These are phyloP conservation scores for Rhizophora mangle DNA, from an alignment of 345 rosid genomes.

Conservation along the genomic window DNA sequence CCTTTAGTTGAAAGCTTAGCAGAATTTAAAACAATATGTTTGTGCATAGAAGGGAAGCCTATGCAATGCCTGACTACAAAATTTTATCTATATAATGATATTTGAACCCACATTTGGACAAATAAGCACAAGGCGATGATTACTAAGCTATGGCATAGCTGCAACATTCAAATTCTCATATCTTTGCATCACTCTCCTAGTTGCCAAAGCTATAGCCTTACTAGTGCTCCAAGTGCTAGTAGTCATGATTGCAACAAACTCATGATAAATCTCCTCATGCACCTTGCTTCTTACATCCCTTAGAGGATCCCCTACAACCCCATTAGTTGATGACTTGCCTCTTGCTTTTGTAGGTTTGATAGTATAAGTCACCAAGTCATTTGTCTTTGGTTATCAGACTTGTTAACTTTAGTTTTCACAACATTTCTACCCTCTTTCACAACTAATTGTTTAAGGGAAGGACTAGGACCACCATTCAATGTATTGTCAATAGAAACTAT, in stretches of 20 bases:
- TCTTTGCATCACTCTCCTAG: conserved; percentile 85
- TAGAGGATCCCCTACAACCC: conserved; percentile 46
- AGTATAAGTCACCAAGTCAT: conserved; percentile 24
- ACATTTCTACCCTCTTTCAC: neutral
- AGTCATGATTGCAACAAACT: conserved; percentile 80
- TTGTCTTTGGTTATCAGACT: conserved; percentile 20
- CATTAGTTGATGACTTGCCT: conserved; percentile 18
- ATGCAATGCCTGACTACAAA: no score
- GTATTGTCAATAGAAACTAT: conserved; percentile 14
- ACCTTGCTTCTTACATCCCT: conserved; percentile 75
- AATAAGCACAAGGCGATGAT: neutral
- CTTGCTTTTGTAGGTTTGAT: conserved; percentile 29
- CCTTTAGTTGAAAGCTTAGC: no score
- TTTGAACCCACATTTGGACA: no score
- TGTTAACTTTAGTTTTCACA: conserved; percentile 17
- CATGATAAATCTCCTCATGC: conserved; percentile 78
- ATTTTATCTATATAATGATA: no score
- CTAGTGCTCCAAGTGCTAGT: conserved; percentile 75
- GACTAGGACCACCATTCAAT: conserved; percentile 21
- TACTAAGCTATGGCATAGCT: conserved; percentile 33
- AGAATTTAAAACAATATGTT: no score
- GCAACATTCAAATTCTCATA: conserved; percentile 54
- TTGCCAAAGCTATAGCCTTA: conserved; percentile 87
- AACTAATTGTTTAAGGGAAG: neutral
- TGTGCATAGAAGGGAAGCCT: no score